A percentile compares a stretch with the other conserved stretches of the same genome.
phyloP scores from a whole-genome alignment of 768 basidiomycete genomes.

The Phylloporus arenicola region DNA sequence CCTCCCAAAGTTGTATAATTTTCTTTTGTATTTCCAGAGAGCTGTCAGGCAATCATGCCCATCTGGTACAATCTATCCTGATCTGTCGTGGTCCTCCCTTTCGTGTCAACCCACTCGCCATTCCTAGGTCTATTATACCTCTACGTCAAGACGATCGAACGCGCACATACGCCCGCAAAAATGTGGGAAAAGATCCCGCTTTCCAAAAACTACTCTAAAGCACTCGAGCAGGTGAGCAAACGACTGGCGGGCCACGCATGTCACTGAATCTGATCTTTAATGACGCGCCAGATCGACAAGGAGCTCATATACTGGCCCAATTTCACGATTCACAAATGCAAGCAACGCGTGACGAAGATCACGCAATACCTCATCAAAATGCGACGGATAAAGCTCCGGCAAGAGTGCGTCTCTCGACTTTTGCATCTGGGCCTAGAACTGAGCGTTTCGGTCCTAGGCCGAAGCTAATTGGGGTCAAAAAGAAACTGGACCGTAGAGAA shows the following conservation, averaged over 20 bases:
- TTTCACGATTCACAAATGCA: constrained; percentile 97
- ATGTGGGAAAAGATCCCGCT: constrained; percentile 98
- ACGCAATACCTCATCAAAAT: constrained; percentile 99
- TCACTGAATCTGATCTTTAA: not conserved
- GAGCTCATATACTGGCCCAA: constrained; percentile 99
- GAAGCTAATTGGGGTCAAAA: constrained; percentile 91
- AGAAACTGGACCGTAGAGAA: constrained; percentile 93
- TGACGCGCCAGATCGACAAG: constrained; percentile 69
- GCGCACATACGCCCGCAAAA: constrained; percentile 90
- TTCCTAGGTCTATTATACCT: constrained; percentile 76
- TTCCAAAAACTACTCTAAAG: constrained; percentile 91
- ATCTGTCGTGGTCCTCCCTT: not conserved
- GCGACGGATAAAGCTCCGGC: constrained; percentile 80
- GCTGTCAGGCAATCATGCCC: too few relatives aligned
- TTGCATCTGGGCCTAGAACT: not conserved
- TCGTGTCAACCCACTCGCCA: not conserved
- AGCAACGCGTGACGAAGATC: constrained; percentile 97
- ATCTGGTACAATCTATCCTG: too few relatives aligned
- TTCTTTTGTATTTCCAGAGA: too few relatives aligned
- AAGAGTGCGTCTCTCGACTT: constrained; percentile 56
- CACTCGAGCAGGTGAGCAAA: constrained; percentile 78
- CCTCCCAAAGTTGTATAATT: too few relatives aligned
- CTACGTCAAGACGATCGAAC: constrained; percentile 95
- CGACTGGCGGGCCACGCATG: not conserved
- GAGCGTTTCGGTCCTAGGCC: constrained; percentile 47